Percentiles rank a stretch among this genome's conserved stretches.
phyloP scores from a whole-genome alignment of 257 asterid species.

The Solanum ossicruentum region DNA sequence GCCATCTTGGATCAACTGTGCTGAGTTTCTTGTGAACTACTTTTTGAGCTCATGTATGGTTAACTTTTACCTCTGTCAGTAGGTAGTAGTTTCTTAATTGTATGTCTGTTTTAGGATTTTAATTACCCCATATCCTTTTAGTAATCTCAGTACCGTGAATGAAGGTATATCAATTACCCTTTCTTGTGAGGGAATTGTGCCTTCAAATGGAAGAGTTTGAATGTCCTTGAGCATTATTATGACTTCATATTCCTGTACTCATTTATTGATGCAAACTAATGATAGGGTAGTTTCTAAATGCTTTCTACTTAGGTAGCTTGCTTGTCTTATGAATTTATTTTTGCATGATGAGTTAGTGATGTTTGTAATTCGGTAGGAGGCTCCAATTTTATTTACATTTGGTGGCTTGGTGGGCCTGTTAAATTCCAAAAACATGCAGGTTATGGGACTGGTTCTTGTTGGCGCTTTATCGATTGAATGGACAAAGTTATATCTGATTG shows the following conservation, averaged over 20 bases:
- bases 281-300: not conserved
- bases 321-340: not conserved
- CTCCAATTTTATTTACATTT: conserved; percentile 11
- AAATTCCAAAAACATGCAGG: conserved; percentile 59
- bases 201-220: not conserved
- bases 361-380: conserved; percentile 1
- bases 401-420: conserved; percentile 37
- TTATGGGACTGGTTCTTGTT: conserved; percentile 31
- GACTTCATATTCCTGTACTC: not conserved
- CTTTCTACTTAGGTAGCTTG: not conserved
- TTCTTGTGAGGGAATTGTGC: not conserved
- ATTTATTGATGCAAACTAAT: not conserved
- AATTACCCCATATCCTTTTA: conserved; percentile 3
- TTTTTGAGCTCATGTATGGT: conserved; percentile 45
- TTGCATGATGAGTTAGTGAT: not conserved
- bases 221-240: not conserved
- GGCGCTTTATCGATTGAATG: conserved; percentile 50
- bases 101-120: conserved; percentile 7
- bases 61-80: conserved; percentile 46
- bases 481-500: conserved; percentile 35
- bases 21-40: conserved; percentile 42
- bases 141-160: conserved; percentile 8
- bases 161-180: not conserved
- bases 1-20: conserved; percentile 31
- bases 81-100: conserved; percentile 40